Base-by-base conservation (phyloP, 2,329 filamentous ascomycete species). In the Elsinoe batatas region DNA sequence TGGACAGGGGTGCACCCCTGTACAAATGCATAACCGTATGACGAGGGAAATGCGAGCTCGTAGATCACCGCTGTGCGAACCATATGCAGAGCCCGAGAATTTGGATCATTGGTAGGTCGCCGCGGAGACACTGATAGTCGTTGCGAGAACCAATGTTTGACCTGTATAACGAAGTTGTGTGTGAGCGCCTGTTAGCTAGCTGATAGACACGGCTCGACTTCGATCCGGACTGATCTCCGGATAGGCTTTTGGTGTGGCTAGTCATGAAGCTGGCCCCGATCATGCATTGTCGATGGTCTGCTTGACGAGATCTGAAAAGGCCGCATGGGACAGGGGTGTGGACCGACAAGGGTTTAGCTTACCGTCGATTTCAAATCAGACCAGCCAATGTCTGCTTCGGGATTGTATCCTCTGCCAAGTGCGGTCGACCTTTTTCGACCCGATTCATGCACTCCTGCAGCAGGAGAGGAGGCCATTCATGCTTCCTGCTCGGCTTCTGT, bases 311-410 rank as follows among this genome's bases (percentile, higher is more conserved):
- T 51, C 47, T 51, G 12, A 32, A 35, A 17, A 4, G 13, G n/a
- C n/a, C n/a, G n/a, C n/a, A n/a, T n/a, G 53, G 53, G 38, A 44
- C 32, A 44, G 53, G 42, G 38, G 32, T 22, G 38, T n/a, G 18
- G 37, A 13, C 51, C 53, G 12, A 37, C 15, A 35, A 32, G 7
- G 38, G 53, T 55, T 47, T 55, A 55, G 53, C 53, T 40, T 55
- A 55, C 53, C 53, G 42, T 15, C 53, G 42, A 55, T 55, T 55
- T 55, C 53, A 55, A 55, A 55, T 55, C 38, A 46, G 53, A 46
- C 40, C 42, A 55, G 53, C 53, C 53, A 55, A 55, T 46, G 53
- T 40, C 40, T 32, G 17, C 37, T 55, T 55, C 42, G 53, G 53
- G 53, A 33, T 47, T 44, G 13, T 20, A 11, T 7, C 5, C 8